Evolutionary conservation across 2,329 filamentous ascomycete species (phyloP).

Genomic region (Pseudodiploospora longispora): DNA sequence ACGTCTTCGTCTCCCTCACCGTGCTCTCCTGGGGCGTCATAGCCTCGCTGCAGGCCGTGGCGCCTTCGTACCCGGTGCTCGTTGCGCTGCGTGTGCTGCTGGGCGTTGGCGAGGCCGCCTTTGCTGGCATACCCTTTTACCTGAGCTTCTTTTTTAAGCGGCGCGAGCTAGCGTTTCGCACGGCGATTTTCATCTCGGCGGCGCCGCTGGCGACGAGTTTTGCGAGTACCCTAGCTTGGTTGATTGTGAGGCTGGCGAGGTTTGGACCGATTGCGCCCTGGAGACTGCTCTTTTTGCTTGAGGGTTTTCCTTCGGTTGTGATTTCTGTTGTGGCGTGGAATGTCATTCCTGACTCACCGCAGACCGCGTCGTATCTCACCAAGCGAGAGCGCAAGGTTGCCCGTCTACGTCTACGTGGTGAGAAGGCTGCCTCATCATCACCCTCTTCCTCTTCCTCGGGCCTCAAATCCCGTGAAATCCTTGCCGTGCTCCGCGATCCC

Average conservation of each 20-base stretch:
- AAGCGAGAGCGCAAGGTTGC: conserved; percentile 62
- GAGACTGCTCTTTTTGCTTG: conserved; percentile 76
- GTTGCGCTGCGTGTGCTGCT: conserved; percentile 48
- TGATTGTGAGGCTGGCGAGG: conserved; percentile 62
- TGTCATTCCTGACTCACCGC: conserved; percentile 68
- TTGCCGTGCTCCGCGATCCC: conserved; percentile 32
- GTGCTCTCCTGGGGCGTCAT: conserved; percentile 74
- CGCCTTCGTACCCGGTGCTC: conserved; percentile 54
- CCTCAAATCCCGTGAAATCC: conserved; percentile 48
- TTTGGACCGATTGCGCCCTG: conserved; percentile 66
- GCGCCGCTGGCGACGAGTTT: conserved; percentile 72
- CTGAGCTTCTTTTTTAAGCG: conserved; percentile 57
- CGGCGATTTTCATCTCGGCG: conserved; percentile 81
- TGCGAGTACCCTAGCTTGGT: conserved; percentile 70
- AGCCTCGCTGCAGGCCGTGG: conserved; percentile 64
- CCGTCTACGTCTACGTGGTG: conserved; percentile 54
- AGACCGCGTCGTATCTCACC: conserved; percentile 55
- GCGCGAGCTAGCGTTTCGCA: conserved; percentile 73
- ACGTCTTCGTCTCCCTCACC: conserved; percentile 50
- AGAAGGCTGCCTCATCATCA: conserved; percentile 22
- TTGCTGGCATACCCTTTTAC: conserved; percentile 56
- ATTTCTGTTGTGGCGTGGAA: conserved; percentile 67
- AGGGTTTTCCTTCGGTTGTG: conserved; percentile 76
- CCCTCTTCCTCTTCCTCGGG: conserved; percentile 15
- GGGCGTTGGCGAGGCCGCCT: conserved; percentile 58